Evolutionary conservation across 805 yeast species (phyloP), one percentile per base, ranked within the genome.

Genomic region (Yueomyces sp.): DNA sequence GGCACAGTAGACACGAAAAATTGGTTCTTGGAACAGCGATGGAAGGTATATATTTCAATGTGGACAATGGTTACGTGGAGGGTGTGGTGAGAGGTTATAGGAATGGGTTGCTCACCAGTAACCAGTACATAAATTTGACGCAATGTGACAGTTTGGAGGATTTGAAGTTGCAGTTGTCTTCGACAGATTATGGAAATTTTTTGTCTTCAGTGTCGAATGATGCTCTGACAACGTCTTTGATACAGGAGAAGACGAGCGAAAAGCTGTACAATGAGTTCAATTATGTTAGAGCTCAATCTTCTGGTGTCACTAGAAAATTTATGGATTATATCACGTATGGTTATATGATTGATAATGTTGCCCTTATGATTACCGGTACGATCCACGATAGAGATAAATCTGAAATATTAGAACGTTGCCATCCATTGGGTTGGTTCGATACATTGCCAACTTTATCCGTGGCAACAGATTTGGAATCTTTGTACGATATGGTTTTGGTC

Each of bases 351-450:
- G 98, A 92, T 67, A 92, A 92, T 63, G 95, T 92, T 37, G 85
- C 92, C 28, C 71, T 92, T 57, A 83, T 92, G 82, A 90, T 92
- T 57, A 88, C 96, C 1, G 99, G 99, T 27, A 87, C 98, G 0
- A 76, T 92, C 48, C 98, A 92, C 60, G 94, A 88, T 57, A 76
- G 97, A 56, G 96, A 94, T 64, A 79, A 85, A 57, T 66, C 77
- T 38, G 98, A 92, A 57, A 81, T 94, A 42, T 72, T 92, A 56
- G 78, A 79, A 46, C 79, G 96, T 60, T 87, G 96, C 62, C 95
- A 92, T 61, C 98, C 98, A 0, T 71, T 92, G 53, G 99, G 99
- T 39, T 88, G 96, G 96, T 92, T 92, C 57, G 98, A 92, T 54
- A 90, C 97, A 5, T 75, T 92, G 52, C 98, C 98, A 34, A 90